These are phyloP conservation scores for Solidago caesia DNA, from an alignment of 129 eudicot genomes.

Conservation along the genomic window DNA sequence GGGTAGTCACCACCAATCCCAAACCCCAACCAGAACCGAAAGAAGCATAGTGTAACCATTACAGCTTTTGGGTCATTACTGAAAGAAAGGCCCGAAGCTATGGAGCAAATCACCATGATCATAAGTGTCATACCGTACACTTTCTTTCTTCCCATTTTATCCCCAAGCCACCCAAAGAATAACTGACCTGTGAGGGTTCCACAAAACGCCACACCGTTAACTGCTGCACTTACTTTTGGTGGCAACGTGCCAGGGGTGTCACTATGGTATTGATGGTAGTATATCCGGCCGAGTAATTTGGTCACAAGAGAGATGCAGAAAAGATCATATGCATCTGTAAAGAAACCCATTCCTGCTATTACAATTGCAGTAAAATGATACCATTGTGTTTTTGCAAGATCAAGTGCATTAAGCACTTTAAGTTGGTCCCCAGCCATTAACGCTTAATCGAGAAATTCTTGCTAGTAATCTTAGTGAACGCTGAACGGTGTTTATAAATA, in stretches of 20 bases:
- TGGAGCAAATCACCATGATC: slow-evolving; percentile 35
- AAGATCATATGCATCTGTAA: slow-evolving; percentile 76
- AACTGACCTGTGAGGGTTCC: slow-evolving; percentile 75
- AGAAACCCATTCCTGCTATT: slow-evolving; percentile 80
- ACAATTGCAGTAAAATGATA: slow-evolving; percentile 80
- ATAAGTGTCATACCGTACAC: slow-evolving; percentile 64
- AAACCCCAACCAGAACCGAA: slow-evolving; percentile 43
- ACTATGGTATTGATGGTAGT: slow-evolving; percentile 44
- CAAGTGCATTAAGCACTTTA: slow-evolving; percentile 67
- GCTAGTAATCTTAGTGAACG: neutral
- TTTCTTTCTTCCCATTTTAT: slow-evolving; percentile 58
- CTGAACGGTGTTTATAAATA: neutral
- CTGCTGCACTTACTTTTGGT: slow-evolving; percentile 55
- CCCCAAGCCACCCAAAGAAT: slow-evolving; percentile 78
- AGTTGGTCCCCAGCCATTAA: slow-evolving; percentile 49
- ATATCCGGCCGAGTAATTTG: slow-evolving; percentile 65
- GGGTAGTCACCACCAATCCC: slow-evolving; percentile 44
- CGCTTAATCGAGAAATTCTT: neutral
- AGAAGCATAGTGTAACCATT: slow-evolving; percentile 38
- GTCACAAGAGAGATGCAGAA: slow-evolving; percentile 78
- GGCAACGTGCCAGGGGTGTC: slow-evolving; percentile 54
- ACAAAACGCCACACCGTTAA: slow-evolving; percentile 70
- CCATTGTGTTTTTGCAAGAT: slow-evolving; percentile 79
- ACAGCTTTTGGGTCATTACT: slow-evolving; percentile 21
- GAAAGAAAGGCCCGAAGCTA: slow-evolving; percentile 40